Evolutionary conservation across 2,329 filamentous ascomycete species (phyloP).

Genomic region (Tricladium varicosporioides): DNA sequence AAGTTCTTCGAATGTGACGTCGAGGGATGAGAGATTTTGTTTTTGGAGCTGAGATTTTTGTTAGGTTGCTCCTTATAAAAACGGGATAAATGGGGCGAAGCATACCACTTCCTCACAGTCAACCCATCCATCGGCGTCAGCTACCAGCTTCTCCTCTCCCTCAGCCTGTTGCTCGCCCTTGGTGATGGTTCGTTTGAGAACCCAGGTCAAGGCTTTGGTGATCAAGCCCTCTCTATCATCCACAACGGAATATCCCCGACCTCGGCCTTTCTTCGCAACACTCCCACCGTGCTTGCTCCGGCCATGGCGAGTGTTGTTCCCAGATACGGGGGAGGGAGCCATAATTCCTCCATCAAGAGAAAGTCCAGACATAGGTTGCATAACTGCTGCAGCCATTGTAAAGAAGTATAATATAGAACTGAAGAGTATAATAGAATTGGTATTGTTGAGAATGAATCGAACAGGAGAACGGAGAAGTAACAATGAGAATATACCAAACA

Average conservation of each 20-base stretch:
- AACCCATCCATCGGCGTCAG: slow-evolving; percentile 42
- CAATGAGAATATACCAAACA: slow-evolving; percentile 1
- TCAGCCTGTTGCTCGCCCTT: slow-evolving; percentile 37
- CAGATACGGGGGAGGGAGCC: slow-evolving; percentile 33
- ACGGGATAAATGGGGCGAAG: slow-evolving; percentile 9
- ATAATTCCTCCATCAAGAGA: slow-evolving; percentile 32
- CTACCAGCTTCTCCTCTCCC: slow-evolving; percentile 38
- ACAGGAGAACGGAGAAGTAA: slow-evolving; percentile 8
- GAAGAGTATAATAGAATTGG: not conserved
- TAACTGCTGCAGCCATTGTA: slow-evolving; percentile 32
- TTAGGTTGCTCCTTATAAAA: slow-evolving; percentile 1
- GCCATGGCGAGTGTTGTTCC: slow-evolving; percentile 32
- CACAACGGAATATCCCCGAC: slow-evolving; percentile 41
- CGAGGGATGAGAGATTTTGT: slow-evolving; percentile 36
- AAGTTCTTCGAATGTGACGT: slow-evolving; percentile 38
- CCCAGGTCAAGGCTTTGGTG: slow-evolving; percentile 42
- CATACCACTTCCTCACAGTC: slow-evolving; percentile 40
- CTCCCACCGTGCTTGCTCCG: slow-evolving; percentile 32
- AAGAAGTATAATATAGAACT: slow-evolving; percentile 1
- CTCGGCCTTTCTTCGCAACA: slow-evolving; percentile 35
- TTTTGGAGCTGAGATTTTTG: slow-evolving; percentile 34
- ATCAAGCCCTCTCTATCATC: slow-evolving; percentile 41
- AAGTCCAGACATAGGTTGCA: slow-evolving; percentile 27
- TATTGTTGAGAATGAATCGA: slow-evolving; percentile 10
- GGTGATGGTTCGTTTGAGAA: slow-evolving; percentile 40